These are phyloP conservation scores for Aaosphaeria arxii DNA, from an alignment of 2,329 filamentous ascomycete species.

Conservation along the genomic window DNA sequence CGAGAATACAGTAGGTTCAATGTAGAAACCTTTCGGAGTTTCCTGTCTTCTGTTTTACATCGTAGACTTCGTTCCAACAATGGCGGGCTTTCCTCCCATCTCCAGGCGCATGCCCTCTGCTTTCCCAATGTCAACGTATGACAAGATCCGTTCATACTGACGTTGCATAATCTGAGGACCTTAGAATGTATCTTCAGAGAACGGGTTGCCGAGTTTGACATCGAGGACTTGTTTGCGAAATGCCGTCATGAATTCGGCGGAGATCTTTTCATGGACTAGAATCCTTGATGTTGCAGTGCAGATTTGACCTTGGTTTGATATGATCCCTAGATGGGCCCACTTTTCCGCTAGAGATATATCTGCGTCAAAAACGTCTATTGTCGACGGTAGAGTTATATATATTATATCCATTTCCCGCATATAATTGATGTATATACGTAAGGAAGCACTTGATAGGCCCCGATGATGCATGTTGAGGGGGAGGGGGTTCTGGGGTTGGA, in stretches of 20 bases:
- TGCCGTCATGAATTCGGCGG: constrained; percentile 59
- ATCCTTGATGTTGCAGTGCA: constrained; percentile 56
- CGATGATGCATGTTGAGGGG: too few species aligned
- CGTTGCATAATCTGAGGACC: background rate
- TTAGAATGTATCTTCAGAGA: background rate
- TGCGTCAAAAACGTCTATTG: too few species aligned
- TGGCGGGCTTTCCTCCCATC: background rate
- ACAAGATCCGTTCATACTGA: background rate
- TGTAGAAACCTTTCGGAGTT: background rate
- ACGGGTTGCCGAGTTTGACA: background rate
- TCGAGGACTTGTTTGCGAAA: constrained; percentile 51
- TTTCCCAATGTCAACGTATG: background rate
- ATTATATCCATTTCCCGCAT: too few species aligned
- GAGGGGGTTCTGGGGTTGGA: too few species aligned
- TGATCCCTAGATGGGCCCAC: background rate
- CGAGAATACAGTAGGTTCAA: background rate
- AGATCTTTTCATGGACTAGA: constrained; percentile 52
- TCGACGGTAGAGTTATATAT: too few species aligned
- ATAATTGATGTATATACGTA: too few species aligned
- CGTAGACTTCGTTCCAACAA: background rate
- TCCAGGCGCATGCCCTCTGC: background rate
- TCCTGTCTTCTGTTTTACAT: background rate
- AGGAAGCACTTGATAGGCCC: too few species aligned
- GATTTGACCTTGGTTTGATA: constrained; percentile 36
- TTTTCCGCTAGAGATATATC: background rate